Base-by-base conservation (phyloP, 768 basidiomycete genomes). In the Fomitopsis pulvina region DNA sequence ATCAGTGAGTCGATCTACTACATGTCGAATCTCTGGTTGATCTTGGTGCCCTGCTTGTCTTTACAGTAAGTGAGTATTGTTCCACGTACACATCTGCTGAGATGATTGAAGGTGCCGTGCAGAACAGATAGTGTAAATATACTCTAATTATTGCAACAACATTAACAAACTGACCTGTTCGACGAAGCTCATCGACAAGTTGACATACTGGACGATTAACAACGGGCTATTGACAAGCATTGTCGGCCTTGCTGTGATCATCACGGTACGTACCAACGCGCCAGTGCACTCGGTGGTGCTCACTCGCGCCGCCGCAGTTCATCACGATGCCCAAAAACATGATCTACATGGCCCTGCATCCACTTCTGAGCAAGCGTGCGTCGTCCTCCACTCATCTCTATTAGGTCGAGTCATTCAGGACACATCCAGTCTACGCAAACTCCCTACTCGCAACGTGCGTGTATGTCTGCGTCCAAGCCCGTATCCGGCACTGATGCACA, bases 331-430 rank as follows among this genome's bases (percentile, higher is more conserved):
- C 47, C 3, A 21, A 47, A 22, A 55, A 55, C 47, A 55, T 55
- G 53, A 30, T 55, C 27, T 55, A 51, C 42, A 45, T 55, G 39
- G 45, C 46, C 27, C 21, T 55, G 29, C 53, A 55, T 29, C 50
- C 51, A n/a, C 50, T 55, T 9, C 49, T 55, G 34, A 55, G 53
- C 38, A 55, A 55, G 41, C 47, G 53, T 51, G 24, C 22, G 53
- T 30, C 9, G 26, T 2, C 38, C 25, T 21, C 3, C 27, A 16
- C 18, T 11, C 21, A 30, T 18, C 14, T 22, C 26, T 29, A 16
- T 12, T 22, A 21, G 8, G n/a, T n/a, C n/a, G n/a, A n/a, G n/a
- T n/a, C n/a, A n/a, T n/a, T n/a, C n/a, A n/a, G n/a, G n/a, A n/a
- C n/a, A 18, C 24, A 11, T 18, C 20, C 32, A 54, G 53, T 54